Evolutionary conservation across 257 asterid species (phyloP).

Genomic region (Solanum piurae): DNA sequence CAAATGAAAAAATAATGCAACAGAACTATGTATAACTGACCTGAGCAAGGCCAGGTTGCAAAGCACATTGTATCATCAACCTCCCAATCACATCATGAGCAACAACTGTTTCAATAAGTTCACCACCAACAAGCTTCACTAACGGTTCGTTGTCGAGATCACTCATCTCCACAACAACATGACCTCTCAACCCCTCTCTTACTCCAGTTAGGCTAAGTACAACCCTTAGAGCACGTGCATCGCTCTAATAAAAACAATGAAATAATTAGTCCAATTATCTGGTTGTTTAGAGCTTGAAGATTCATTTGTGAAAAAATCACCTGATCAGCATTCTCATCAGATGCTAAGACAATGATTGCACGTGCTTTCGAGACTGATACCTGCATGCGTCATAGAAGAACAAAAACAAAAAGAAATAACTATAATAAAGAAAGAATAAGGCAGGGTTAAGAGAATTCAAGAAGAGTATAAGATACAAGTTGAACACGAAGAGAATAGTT

Average conservation of each 20-base stretch:
- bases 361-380: conserved; percentile 98
- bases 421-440: conserved; percentile 1
- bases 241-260: conserved; percentile 45
- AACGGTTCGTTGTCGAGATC: conserved; percentile 97
- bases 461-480: background rate
- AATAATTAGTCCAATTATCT: background rate
- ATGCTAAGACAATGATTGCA: conserved; percentile 87
- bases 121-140: conserved; percentile 99
- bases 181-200: conserved; percentile 85
- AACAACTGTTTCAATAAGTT: conserved; percentile 89
- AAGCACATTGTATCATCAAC: conserved; percentile 97
- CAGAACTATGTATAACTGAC: conserved; percentile 26
- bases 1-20: background rate
- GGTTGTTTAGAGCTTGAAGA: background rate
- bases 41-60: conserved; percentile 99
- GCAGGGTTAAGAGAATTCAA: background rate
- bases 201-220: conserved; percentile 96
- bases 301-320: conserved; percentile 19
- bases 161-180: conserved; percentile 96
- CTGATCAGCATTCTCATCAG: conserved; percentile 99
- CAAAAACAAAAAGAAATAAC: background rate
- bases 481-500: background rate
- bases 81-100: conserved; percentile 98
- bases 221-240: conserved; percentile 96
- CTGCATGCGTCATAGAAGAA: conserved; percentile 25